A percentile compares a stretch with the other conserved stretches of the same genome.
Conservation (phyloP, 2,329 filamentous ascomycete species). For the Paraphaeosphaeria minitans region DNA sequence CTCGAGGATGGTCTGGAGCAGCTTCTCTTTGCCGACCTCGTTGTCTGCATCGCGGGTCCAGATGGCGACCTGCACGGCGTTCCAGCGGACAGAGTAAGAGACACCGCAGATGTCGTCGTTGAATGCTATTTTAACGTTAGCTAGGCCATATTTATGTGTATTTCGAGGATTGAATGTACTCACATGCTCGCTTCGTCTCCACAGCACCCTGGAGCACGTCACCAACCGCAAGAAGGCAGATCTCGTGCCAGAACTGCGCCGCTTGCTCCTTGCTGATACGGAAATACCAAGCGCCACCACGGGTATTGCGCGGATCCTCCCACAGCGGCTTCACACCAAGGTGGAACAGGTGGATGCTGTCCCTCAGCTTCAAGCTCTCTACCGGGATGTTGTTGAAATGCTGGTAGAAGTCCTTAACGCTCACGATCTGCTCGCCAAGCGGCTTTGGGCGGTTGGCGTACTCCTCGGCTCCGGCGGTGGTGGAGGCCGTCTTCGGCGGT, state of each 20-base stretch:
- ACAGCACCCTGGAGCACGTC: slow-evolving; percentile 78
- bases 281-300: slow-evolving; percentile 91
- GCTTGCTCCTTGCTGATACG: slow-evolving; percentile 76
- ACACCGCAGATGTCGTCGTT: slow-evolving; percentile 88
- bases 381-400: slow-evolving; percentile 75
- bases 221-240: slow-evolving; percentile 81
- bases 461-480: slow-evolving; percentile 28
- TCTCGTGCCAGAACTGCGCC: slow-evolving; percentile 78
- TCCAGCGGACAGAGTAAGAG: slow-evolving; percentile 85
- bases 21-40: slow-evolving; percentile 74
- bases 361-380: slow-evolving; percentile 70
- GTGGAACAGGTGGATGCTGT: slow-evolving; percentile 77
- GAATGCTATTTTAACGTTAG: slow-evolving; percentile 40
- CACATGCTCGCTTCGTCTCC: slow-evolving; percentile 64
- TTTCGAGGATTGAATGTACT: slow-evolving; percentile 34
- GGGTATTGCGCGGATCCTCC: slow-evolving; percentile 84
- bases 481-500: slow-evolving; percentile 23
- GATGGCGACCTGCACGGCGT: slow-evolving; percentile 83
- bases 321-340: slow-evolving; percentile 80
- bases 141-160: slow-evolving; percentile 3
- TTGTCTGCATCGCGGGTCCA: slow-evolving; percentile 92
- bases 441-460: slow-evolving; percentile 56
- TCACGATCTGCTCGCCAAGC: slow-evolving; percentile 50
- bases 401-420: slow-evolving; percentile 57
- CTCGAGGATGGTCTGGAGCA: slow-evolving; percentile 74